Conservation (phyloP, 345 rosid genomes). For the Gossypioides kirkii region DNA sequence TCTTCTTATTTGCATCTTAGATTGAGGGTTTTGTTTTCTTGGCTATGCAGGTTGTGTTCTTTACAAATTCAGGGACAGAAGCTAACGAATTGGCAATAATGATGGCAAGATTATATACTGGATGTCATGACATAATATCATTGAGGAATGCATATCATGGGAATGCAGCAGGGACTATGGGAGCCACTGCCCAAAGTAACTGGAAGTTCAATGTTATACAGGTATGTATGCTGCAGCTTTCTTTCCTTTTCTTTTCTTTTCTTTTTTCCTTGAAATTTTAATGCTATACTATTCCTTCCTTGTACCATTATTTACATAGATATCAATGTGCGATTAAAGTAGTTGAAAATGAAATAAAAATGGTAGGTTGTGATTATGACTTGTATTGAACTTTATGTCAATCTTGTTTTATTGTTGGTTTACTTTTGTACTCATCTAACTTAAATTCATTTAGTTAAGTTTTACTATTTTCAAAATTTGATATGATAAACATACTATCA, state of each 20-base stretch:
- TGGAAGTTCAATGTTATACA: conserved; percentile 89
- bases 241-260: not conserved
- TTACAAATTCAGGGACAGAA: conserved; percentile 95
- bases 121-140: conserved; percentile 77
- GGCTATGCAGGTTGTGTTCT: conserved; percentile 64
- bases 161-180: conserved; percentile 89
- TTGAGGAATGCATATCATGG: conserved; percentile 89
- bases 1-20: too few relatives aligned
- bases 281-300: not conserved
- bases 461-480: too few relatives aligned
- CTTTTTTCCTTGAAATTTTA: too few relatives aligned
- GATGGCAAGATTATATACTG: conserved; percentile 89
- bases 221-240: conserved; percentile 41
- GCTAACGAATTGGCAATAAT: conserved; percentile 91
- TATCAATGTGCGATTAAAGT: not conserved
- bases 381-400: not conserved
- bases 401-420: not conserved
- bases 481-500: too few relatives aligned
- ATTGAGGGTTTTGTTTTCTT: not conserved
- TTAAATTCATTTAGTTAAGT: too few relatives aligned
- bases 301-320: not conserved
- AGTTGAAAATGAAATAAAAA: not conserved
- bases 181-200: conserved; percentile 70
- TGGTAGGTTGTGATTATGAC: not conserved
- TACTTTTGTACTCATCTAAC: too few relatives aligned